Evolutionary conservation across 2,329 filamentous ascomycete genomes (phyloP).

Genomic region (Beauveria asiatica): DNA sequence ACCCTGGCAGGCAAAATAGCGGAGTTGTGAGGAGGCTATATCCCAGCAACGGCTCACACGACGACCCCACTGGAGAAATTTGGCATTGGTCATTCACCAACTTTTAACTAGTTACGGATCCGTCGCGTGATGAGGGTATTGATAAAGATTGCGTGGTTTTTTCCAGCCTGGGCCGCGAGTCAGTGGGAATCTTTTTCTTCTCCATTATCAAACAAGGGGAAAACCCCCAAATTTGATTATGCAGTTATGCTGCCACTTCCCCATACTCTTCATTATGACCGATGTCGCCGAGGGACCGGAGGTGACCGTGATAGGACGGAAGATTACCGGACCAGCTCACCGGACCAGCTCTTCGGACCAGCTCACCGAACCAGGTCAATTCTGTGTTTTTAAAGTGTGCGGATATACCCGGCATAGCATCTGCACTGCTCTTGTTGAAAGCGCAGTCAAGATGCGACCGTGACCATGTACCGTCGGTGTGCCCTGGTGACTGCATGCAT

Average conservation of each 20-base stretch:
- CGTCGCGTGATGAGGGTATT: background rate
- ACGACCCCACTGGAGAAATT: constrained; percentile 1
- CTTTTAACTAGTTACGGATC: too few relatives aligned
- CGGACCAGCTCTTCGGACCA: background rate
- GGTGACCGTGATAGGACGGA: background rate
- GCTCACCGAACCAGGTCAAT: too few relatives aligned
- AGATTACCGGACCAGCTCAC: background rate
- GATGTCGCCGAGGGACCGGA: background rate
- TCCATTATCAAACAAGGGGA: background rate
- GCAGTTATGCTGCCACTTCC: background rate
- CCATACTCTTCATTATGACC: background rate
- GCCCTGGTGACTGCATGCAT: too few relatives aligned
- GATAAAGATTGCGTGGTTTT: background rate
- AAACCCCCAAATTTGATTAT: background rate
- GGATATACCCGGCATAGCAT: too few relatives aligned
- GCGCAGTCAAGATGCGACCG: too few relatives aligned
- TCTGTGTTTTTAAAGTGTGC: too few relatives aligned
- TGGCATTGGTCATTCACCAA: background rate
- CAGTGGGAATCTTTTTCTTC: background rate
- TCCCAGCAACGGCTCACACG: background rate
- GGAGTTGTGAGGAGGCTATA: background rate
- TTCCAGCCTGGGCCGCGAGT: background rate
- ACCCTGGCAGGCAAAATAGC: background rate
- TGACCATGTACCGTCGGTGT: too few relatives aligned
- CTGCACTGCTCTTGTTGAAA: too few relatives aligned